A percentile compares a stretch with the other conserved stretches of the same genome.
phyloP scores from a whole-genome alignment of 176 grass and related monocot species.

The Carex pumila region DNA sequence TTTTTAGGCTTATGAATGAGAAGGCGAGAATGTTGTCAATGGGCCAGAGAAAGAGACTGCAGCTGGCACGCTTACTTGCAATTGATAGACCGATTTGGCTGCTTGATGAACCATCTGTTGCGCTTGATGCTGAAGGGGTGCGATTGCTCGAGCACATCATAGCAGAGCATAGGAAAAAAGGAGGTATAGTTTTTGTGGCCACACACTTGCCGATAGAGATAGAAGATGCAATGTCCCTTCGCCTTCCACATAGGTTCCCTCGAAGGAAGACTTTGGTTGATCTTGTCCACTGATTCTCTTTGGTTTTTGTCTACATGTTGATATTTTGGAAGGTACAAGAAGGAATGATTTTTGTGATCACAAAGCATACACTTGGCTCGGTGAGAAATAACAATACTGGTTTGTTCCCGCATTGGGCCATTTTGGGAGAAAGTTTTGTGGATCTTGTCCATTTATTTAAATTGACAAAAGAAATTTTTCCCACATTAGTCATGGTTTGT shows the following conservation, averaged over 20 bases:
- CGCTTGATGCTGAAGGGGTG: conserved; percentile 63
- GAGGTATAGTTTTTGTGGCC: conserved; percentile 87
- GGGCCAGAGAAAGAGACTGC: conserved; percentile 84
- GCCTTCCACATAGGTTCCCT: conserved; percentile 82
- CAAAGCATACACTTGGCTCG: not conserved
- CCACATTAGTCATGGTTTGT: not conserved
- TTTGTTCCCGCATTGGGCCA: not conserved
- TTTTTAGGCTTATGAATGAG: conserved; percentile 62
- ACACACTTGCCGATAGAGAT: conserved; percentile 72
- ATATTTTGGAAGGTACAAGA: not conserved
- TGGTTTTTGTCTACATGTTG: not conserved
- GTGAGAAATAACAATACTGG: not conserved
- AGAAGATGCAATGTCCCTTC: conserved; percentile 74
- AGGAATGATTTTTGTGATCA: not conserved
- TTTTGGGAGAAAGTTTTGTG: not conserved
- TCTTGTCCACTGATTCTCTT: conserved; percentile 56
- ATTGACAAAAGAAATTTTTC: not conserved
- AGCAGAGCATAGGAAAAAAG: conserved; percentile 80
- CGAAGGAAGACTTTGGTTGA: conserved; percentile 73
- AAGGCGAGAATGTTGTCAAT: conserved; percentile 95
- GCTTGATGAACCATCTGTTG: conserved; percentile 90
- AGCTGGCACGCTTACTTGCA: conserved; percentile 69
- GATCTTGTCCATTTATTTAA: not conserved
- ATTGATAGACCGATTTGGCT: conserved; percentile 91
- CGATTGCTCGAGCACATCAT: conserved; percentile 75